phyloP scores from a whole-genome alignment of 768 basidiomycete species.

The Termitomyces sp. region DNA sequence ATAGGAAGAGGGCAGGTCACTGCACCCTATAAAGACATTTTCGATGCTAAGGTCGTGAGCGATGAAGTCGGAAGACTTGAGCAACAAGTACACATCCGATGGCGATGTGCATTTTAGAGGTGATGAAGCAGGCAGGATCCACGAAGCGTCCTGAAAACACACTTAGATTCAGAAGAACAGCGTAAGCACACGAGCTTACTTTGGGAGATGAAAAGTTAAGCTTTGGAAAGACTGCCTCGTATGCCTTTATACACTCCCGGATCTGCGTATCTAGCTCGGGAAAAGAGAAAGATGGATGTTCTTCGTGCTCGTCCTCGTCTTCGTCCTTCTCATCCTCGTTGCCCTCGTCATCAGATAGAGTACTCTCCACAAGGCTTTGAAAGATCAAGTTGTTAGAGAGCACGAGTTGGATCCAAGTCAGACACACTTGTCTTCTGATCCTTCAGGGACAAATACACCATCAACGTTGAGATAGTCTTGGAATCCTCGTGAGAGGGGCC shows the following conservation, averaged over 20 bases:
- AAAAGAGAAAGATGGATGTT: slow-evolving; percentile 54
- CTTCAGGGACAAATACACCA: slow-evolving; percentile 79
- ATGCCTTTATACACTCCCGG: slow-evolving; percentile 56
- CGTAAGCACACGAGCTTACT: slow-evolving; percentile 33
- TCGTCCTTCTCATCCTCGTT: slow-evolving; percentile 29
- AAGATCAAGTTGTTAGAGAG: slow-evolving; percentile 5
- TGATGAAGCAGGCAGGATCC: slow-evolving; percentile 81
- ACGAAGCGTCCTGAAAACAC: slow-evolving; percentile 74
- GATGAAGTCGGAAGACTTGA: slow-evolving; percentile 92
- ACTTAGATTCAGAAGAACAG: neutral
- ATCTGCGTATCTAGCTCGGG: slow-evolving; percentile 80
- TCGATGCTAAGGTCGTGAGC: slow-evolving; percentile 67
- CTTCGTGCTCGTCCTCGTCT: slow-evolving; percentile 18
- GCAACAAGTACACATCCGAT: slow-evolving; percentile 84
- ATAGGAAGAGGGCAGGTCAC: slow-evolving; percentile 31
- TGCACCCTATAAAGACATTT: slow-evolving; percentile 68
- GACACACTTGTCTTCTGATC: slow-evolving; percentile 73
- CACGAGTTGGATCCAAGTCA: neutral
- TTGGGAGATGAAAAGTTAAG: slow-evolving; percentile 95
- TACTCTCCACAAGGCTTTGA: slow-evolving; percentile 48
- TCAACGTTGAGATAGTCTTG: slow-evolving; percentile 75
- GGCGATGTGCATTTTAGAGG: slow-evolving; percentile 87
- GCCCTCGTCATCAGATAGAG: slow-evolving; percentile 57
- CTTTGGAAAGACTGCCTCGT: slow-evolving; percentile 90
- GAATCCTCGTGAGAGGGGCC: slow-evolving; percentile 63